Evolutionary conservation across 2,329 filamentous ascomycete genomes (phyloP).

Genomic region (Fusarium pilosicola): DNA sequence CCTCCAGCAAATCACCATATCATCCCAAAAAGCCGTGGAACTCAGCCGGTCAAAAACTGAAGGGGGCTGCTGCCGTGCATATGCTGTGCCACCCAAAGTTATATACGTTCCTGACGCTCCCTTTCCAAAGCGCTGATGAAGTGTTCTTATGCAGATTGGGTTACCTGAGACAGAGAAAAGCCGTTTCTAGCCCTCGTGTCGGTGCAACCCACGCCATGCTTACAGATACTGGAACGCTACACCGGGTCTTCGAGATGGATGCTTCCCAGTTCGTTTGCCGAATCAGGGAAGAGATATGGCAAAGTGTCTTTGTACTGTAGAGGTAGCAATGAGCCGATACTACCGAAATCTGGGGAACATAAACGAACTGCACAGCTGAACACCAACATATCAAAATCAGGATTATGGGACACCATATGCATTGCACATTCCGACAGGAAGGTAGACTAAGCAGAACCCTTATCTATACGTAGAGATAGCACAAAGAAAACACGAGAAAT

Average conservation of each 20-base stretch:
- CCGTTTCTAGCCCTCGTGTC: conserved; percentile 14
- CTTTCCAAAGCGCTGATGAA: not conserved
- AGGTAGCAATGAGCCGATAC: not conserved
- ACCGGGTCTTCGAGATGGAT: not conserved
- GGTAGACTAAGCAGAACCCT: not conserved
- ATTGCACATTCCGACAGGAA: not conserved
- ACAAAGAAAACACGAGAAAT: not conserved
- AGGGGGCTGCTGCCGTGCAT: conserved; percentile 13
- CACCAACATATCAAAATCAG: not conserved
- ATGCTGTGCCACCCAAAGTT: conserved; percentile 21
- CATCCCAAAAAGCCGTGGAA: conserved; percentile 27
- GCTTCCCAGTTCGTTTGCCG: not conserved
- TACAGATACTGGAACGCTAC: not conserved
- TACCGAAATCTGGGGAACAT: conserved; percentile 13
- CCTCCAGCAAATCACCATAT: not conserved
- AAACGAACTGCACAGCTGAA: not conserved
- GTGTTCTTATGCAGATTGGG: conserved; percentile 1
- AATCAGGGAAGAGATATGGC: not conserved
- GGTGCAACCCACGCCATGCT: conserved; percentile 7
- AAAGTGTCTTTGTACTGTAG: not conserved
- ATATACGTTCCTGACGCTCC: conserved; percentile 3
- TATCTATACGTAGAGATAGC: not conserved
- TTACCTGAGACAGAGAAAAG: not conserved
- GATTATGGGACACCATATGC: not conserved
- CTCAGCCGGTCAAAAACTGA: conserved; percentile 30